Evolutionary conservation across 2,329 filamentous ascomycete genomes (phyloP).

Genomic region (Didymella lethalis): DNA sequence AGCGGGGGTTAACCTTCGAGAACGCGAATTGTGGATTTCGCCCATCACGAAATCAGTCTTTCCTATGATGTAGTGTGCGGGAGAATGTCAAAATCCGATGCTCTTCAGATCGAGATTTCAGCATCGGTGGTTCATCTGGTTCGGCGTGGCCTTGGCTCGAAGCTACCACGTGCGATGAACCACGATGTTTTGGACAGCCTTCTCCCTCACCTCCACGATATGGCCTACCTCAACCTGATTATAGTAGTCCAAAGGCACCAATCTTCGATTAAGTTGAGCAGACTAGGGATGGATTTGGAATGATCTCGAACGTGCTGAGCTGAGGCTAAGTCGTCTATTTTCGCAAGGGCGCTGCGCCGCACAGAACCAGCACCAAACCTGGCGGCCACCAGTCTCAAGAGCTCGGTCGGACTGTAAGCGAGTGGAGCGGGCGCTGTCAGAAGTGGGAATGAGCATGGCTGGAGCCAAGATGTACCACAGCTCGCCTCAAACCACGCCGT

Average conservation of each 20-base stretch:
- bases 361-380: background rate
- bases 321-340: conserved; percentile 15
- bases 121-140: background rate
- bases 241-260: background rate
- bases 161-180: background rate
- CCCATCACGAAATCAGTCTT: background rate
- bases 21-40: conserved; percentile 6
- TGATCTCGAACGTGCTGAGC: background rate
- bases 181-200: background rate
- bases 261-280: background rate
- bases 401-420: background rate
- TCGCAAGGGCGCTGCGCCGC: conserved; percentile 6
- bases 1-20: conserved; percentile 10
- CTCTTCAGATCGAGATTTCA: background rate
- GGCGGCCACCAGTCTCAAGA: background rate
- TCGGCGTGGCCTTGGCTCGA: background rate
- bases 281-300: background rate
- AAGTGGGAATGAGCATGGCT: background rate
- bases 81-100: background rate
- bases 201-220: background rate
- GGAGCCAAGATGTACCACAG: background rate
- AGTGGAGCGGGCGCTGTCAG: background rate
- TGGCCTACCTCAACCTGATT: background rate
- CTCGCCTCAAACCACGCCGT: background rate
- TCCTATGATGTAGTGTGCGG: conserved; percentile 9